These are phyloP conservation scores for Claviceps sp. DNA, from an alignment of 2,329 filamentous ascomycete species.

Conservation along the genomic window DNA sequence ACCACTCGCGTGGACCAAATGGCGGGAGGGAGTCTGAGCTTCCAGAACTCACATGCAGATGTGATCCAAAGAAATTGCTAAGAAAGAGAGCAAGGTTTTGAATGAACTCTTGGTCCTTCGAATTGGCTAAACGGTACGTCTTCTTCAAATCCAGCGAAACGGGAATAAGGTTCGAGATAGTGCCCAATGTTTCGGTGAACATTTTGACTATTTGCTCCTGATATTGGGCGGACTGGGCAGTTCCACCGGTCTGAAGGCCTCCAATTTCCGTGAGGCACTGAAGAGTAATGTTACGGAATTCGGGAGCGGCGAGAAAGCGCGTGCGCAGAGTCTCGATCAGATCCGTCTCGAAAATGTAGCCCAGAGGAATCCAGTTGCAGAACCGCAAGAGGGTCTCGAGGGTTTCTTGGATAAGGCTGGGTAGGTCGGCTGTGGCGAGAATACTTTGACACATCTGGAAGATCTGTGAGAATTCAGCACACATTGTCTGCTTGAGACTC, in stretches of 20 bases:
- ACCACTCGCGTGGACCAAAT: not conserved
- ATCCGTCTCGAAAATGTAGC: slow-evolving; percentile 96
- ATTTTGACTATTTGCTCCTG: slow-evolving; percentile 94
- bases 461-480: slow-evolving; percentile 94
- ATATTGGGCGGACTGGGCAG: slow-evolving; percentile 56
- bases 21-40: not conserved
- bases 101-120: slow-evolving; percentile 91
- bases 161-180: slow-evolving; percentile 87
- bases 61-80: slow-evolving; percentile 92
- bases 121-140: slow-evolving; percentile 84
- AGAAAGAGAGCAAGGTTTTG: slow-evolving; percentile 93
- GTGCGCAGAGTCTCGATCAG: slow-evolving; percentile 90
- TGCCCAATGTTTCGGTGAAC: slow-evolving; percentile 94
- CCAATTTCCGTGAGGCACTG: slow-evolving; percentile 97
- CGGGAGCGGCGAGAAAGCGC: slow-evolving; percentile 81
- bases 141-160: slow-evolving; percentile 78
- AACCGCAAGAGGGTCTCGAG: slow-evolving; percentile 91
- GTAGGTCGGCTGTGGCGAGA: slow-evolving; percentile 75
- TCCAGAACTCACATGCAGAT: slow-evolving; percentile 52
- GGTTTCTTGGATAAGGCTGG: slow-evolving; percentile 87
- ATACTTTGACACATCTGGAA: slow-evolving; percentile 97
- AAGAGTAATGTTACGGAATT: slow-evolving; percentile 92
- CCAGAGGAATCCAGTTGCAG: slow-evolving; percentile 96
- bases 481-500: slow-evolving; percentile 97
- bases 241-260: slow-evolving; percentile 70